phyloP scores from a whole-genome alignment of 2,329 filamentous ascomycete genomes.

The Fusarium sp. region DNA sequence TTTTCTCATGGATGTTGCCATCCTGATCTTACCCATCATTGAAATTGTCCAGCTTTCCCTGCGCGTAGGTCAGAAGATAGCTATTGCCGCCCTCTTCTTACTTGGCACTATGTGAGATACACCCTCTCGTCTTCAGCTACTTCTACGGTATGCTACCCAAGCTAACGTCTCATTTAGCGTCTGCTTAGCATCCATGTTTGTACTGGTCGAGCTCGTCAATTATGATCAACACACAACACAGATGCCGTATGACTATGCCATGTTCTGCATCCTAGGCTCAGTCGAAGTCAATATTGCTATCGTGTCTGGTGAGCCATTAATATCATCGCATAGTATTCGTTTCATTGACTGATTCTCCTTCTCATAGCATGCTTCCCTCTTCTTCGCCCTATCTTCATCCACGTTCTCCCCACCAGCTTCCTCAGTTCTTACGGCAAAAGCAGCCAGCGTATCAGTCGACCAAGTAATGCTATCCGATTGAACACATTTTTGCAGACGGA shows the following conservation, averaged over 20 bases:
- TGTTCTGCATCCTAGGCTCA: conserved; percentile 29
- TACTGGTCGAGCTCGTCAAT: conserved; percentile 16
- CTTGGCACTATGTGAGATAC: conserved; percentile 17
- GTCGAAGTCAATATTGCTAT: conserved; percentile 45
- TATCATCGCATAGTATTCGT: rapidly evolving
- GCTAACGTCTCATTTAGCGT: conserved; percentile 17
- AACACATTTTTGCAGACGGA: conserved; percentile 21
- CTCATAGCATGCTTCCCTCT: conserved; percentile 41
- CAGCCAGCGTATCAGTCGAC: conserved; percentile 36
- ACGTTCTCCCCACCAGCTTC: conserved; percentile 33
- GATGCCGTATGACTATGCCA: conserved; percentile 43
- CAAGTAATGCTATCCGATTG: conserved; percentile 31
- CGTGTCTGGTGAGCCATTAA: conserved; percentile 32
- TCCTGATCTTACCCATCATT: conserved; percentile 51
- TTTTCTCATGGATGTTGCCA: conserved; percentile 52
- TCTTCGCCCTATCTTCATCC: conserved; percentile 38
- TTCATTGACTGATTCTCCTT: background rate
- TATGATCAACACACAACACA: conserved; percentile 26
- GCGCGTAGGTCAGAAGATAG: conserved; percentile 5
- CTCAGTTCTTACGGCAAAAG: conserved; percentile 35
- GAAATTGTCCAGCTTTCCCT: conserved; percentile 16
- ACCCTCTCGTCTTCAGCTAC: rapidly evolving
- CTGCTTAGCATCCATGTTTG: conserved; percentile 36
- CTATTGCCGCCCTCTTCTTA: conserved; percentile 13
- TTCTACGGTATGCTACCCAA: background rate